Evolutionary conservation across 179 eudicot species (phyloP).

Genomic region (Corrigiola litoralis): DNA sequence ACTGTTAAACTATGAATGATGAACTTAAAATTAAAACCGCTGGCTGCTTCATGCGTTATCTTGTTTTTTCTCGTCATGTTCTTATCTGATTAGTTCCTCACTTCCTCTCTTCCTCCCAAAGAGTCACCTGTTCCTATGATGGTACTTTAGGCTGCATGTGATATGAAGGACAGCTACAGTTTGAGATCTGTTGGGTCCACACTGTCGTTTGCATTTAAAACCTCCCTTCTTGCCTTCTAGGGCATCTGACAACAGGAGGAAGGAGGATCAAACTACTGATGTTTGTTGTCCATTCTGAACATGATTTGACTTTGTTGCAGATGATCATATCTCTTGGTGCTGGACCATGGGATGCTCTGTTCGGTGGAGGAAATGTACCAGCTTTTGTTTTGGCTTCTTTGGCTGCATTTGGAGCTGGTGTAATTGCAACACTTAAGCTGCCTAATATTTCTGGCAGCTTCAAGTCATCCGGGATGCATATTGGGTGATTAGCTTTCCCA

Average conservation of each 20-base stretch:
- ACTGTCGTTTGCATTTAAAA: not conserved
- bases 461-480: slow-evolving; percentile 70
- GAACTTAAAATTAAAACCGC: too few relatives aligned
- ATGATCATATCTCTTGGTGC: slow-evolving; percentile 97
- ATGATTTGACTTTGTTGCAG: slow-evolving; percentile 22
- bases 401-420: slow-evolving; percentile 70
- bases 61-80: too few relatives aligned
- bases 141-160: too few relatives aligned
- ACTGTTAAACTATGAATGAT: too few relatives aligned
- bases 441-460: slow-evolving; percentile 64
- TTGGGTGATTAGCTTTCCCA: slow-evolving; percentile 44
- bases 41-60: too few relatives aligned
- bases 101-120: too few relatives aligned
- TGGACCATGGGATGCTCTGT: slow-evolving; percentile 99
- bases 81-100: too few relatives aligned
- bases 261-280: not conserved
- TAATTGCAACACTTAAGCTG: slow-evolving; percentile 67
- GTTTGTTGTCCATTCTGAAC: not conserved
- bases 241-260: not conserved
- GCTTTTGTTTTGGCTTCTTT: slow-evolving; percentile 89
- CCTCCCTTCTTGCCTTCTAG: not conserved
- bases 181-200: slow-evolving; percentile 2
- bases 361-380: slow-evolving; percentile 96
- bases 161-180: too few relatives aligned
- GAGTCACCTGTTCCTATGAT: too few relatives aligned